Conservation (phyloP, 2,329 filamentous ascomycete species). For the Fusarium bactridioides region DNA sequence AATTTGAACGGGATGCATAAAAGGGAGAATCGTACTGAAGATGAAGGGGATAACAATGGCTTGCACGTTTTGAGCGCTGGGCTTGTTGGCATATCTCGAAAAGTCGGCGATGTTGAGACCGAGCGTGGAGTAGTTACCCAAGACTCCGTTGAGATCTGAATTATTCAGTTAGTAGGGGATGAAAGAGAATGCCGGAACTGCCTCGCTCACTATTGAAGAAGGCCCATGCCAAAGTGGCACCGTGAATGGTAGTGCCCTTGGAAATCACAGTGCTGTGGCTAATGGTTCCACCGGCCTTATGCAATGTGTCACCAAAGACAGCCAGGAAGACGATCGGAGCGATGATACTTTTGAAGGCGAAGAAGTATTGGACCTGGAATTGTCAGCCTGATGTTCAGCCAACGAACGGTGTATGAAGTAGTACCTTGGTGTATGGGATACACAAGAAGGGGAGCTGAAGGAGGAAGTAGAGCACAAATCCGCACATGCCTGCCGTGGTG, state of each 20-base stretch:
- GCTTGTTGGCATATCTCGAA: slow-evolving; percentile 8
- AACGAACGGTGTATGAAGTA: rapidly evolving
- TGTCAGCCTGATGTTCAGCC: not conserved
- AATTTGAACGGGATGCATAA: not conserved
- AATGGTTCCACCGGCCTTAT: not conserved
- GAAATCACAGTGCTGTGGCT: slow-evolving; percentile 1
- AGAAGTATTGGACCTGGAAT: not conserved
- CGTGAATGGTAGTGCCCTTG: not conserved
- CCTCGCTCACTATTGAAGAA: not conserved
- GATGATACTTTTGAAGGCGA: not conserved
- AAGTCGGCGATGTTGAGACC: slow-evolving; percentile 5
- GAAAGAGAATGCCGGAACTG: not conserved
- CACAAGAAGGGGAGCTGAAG: slow-evolving; percentile 7
- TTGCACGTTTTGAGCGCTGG: slow-evolving; percentile 4
- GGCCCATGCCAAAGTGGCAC: not conserved
- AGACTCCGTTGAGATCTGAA: slow-evolving; percentile 1
- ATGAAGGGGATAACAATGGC: slow-evolving; percentile 1
- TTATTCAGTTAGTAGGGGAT: not conserved
- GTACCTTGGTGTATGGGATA: not conserved
- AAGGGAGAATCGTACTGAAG: not conserved
- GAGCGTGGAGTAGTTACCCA: slow-evolving; percentile 4
- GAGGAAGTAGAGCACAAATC: slow-evolving; percentile 5
- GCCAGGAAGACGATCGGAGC: not conserved
- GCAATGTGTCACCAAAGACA: not conserved
- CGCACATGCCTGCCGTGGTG: not conserved